Evolutionary conservation across 305 asterid genomes (phyloP).

Genomic region (Solanum chacoense): DNA sequence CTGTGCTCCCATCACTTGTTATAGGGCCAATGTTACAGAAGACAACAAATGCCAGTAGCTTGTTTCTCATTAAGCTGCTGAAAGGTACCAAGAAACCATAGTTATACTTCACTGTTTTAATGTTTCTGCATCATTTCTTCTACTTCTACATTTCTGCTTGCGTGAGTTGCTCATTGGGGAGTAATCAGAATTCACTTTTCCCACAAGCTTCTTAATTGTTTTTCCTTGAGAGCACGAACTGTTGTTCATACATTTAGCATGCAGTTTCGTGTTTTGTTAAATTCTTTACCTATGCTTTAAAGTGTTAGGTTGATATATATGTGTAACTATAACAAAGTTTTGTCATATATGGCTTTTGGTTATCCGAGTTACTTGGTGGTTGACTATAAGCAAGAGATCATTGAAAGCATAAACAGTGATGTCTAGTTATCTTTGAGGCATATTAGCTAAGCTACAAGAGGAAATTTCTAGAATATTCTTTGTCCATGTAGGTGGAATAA

Average conservation of each 20-base stretch:
- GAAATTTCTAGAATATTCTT: background rate
- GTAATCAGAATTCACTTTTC: background rate
- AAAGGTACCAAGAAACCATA: slow-evolving; percentile 29
- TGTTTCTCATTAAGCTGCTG: slow-evolving; percentile 39
- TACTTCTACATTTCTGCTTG: background rate
- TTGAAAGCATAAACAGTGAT: background rate
- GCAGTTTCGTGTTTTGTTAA: background rate
- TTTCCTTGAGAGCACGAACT: background rate
- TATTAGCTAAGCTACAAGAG: background rate
- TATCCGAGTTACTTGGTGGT: background rate
- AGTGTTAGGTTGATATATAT: background rate
- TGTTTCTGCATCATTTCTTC: background rate
- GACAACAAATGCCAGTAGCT: slow-evolving; percentile 46
- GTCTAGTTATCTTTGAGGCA: background rate
- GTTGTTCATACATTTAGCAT: background rate
- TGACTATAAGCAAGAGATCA: background rate
- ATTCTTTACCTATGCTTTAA: background rate
- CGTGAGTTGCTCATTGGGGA: background rate
- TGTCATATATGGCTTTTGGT: background rate
- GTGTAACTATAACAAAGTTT: background rate
- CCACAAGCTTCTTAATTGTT: background rate
- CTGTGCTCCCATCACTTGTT: slow-evolving; percentile 44
- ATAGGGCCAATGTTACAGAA: slow-evolving; percentile 65
- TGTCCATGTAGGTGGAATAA: background rate
- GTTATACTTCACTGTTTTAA: background rate